phyloP scores from a whole-genome alignment of 371 early-diverging fungal species.

The Paraphysoderma sedebokerense region DNA sequence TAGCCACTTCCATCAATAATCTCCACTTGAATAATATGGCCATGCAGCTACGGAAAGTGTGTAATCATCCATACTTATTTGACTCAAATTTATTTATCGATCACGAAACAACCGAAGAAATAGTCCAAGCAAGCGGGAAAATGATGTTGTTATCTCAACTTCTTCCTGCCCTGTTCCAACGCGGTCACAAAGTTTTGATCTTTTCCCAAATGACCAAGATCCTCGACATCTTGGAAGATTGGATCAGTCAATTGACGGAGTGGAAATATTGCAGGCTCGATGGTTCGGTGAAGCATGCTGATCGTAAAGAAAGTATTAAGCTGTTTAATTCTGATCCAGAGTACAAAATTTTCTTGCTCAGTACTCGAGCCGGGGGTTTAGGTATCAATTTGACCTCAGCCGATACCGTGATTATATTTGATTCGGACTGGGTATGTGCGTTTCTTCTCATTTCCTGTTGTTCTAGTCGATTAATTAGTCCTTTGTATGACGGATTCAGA shows the following conservation, averaged over 20 bases:
- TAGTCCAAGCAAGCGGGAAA: slow-evolving; percentile 65
- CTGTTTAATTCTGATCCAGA: slow-evolving; percentile 30
- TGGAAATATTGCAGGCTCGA: slow-evolving; percentile 89
- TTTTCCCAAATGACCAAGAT: slow-evolving; percentile 89
- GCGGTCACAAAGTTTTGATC: slow-evolving; percentile 69
- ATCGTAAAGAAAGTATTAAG: slow-evolving; percentile 58
- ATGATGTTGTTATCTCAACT: slow-evolving; percentile 70
- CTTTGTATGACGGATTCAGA: slow-evolving; percentile 20
- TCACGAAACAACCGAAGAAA: slow-evolving; percentile 20
- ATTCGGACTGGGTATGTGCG: slow-evolving; percentile 66
- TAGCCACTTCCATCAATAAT: no score
- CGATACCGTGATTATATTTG: slow-evolving; percentile 85
- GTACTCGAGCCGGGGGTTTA: slow-evolving; percentile 93
- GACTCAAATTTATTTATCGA: no score
- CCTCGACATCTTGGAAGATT: slow-evolving; percentile 84
- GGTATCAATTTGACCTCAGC: slow-evolving; percentile 91
- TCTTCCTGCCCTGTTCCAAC: slow-evolving; percentile 46
- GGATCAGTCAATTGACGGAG: slow-evolving; percentile 48
- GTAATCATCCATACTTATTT: slow-evolving; percentile 89
- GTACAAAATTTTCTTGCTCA: slow-evolving; percentile 82
- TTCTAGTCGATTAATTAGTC: slow-evolving; percentile 1
- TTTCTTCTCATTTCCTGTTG: neutral
- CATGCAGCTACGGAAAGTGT: slow-evolving; percentile 91
- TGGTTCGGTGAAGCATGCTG: slow-evolving; percentile 63
- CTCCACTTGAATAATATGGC: no score